Base-by-base conservation (phyloP, 345 rosid genomes). In the Geranium rotundifolium region DNA sequence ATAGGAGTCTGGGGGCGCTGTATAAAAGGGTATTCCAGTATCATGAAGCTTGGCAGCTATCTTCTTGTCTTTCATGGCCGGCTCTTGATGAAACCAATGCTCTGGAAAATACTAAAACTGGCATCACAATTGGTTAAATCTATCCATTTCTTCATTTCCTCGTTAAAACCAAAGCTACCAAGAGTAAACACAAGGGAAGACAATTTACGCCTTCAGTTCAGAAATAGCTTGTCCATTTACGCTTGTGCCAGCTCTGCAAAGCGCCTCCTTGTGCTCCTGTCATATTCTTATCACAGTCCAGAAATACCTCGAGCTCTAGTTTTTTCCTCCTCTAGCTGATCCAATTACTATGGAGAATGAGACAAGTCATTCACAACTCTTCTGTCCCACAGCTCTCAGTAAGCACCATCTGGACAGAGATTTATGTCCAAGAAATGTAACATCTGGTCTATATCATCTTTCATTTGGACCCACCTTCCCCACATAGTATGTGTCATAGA, bases 371-470 rank as follows among this genome's bases (percentile, higher is more conserved):
- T 78, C 19, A 87, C 87, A 56, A 84, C 75, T 61, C 72, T 61
- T 66, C 77, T 80, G 60, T 80, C 71, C 98, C 95, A 89, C n/a
- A 89, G 60, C 49, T 81, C 84, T 63, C 73, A 39, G 69, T 83
- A 92, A 34, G 97, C 97, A 63, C 97, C 99, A 62, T 92, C 89
- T 6, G 99, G 99, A 68, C 89, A 92, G 58, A 85, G 81, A 66
- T 86, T 77, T 71, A 95, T 77, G 68, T 84, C 78, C 85, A 92
- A 80, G 79, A 92, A 92, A 41, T 75, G 87, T 75, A 84, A 71
- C 0, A 83, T 84, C 65, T 87, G 72, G 56, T 84, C 87, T 19
- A 95, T 81, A 72, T 82, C 84, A 12, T 88, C 88, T 66, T 87
- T 95, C 41, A 84, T 19, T 79, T 60, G 41, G 66, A 58, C 37